Base-by-base conservation (phyloP, 306 rosid genomes). In the Pachyrhizus erosus region DNA sequence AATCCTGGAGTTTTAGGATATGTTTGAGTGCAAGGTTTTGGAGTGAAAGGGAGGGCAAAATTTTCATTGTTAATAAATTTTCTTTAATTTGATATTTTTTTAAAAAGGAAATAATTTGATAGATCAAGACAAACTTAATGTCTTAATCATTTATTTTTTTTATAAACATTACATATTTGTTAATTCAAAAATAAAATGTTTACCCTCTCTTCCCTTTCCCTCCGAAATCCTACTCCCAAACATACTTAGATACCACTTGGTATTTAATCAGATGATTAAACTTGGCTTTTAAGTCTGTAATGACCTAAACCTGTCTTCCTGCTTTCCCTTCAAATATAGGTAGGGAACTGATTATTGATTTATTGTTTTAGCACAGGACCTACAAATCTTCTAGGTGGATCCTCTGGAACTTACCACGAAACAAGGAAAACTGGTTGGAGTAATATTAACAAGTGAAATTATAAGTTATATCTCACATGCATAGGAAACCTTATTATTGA, bases 301-400 rank as follows among this genome's bases (percentile, higher is more conserved):
- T 29, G 43, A 64, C 46, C 31, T 42, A 77, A 54, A 46, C 74
- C 66, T 61, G 14, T 66, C 79, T 60, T 77, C 42, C 45, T 12
- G 14, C 64, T 51, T 71, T 83, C 70, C 69, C 74, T 51, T 69
- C 70, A 70, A 43, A 80, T 43, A 13, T 42, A 7, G 54, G 24
- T 29, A 43, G 24, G 61, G 49, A 42, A 24, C 70, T 29, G 43
- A 33, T 70, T 42, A 27, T 70, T 27, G 55, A 40, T 42, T 45
- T 66, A 49, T 45, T 45, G 51, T 27, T 3, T 27, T 27, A 27
- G 31, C 31, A 27, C 31, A 27, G 31, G 31, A 27, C 31, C 31
- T 27, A 27, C 31, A 27, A 27, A 27, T 27, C 31, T 27, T 27
- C 31, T 27, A 27, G 31, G 31, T 27, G 31, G 31, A 27, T 27